These are phyloP conservation scores for Plasmodium coatneyi DNA, from an alignment of 169 alveolate genomes.

Conservation along the genomic window DNA sequence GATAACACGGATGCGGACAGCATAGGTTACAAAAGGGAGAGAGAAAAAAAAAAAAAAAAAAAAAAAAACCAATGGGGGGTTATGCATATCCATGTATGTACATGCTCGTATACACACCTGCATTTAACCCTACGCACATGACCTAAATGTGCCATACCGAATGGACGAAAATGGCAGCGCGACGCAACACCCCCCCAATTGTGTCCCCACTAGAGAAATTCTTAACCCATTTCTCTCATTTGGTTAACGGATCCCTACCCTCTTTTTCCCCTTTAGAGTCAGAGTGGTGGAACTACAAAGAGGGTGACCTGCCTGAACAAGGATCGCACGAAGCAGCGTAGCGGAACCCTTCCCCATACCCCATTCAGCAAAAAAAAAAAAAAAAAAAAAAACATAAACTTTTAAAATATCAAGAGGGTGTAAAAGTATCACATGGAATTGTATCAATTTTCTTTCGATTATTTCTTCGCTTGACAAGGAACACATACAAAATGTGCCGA, in stretches of 20 bases:
- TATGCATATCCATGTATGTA: neutral
- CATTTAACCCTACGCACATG: neutral
- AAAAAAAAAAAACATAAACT: no score
- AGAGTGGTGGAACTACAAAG: conserved; percentile 59
- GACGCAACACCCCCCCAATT: neutral
- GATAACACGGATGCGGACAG: conserved; percentile 45
- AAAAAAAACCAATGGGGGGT: neutral
- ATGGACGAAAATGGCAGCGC: no score
- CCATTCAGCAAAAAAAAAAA: neutral
- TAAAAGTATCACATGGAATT: neutral
- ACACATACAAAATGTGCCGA: neutral
- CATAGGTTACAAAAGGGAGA: conserved; percentile 2
- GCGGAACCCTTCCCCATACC: neutral
- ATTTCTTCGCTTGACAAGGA: neutral
- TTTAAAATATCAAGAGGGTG: neutral
- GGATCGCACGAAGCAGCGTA: neutral
- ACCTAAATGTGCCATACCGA: neutral
- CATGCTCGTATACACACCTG: neutral
- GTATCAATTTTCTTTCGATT: neutral
- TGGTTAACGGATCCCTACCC: neutral
- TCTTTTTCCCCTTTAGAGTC: conserved; percentile 10
- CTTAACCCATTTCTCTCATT: neutral
- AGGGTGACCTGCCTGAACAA: neutral
- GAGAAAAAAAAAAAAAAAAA: neutral
- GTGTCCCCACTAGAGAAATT: neutral